Base-by-base conservation (phyloP, 495 filamentous ascomycete genomes). In the Penicillium canariense region DNA sequence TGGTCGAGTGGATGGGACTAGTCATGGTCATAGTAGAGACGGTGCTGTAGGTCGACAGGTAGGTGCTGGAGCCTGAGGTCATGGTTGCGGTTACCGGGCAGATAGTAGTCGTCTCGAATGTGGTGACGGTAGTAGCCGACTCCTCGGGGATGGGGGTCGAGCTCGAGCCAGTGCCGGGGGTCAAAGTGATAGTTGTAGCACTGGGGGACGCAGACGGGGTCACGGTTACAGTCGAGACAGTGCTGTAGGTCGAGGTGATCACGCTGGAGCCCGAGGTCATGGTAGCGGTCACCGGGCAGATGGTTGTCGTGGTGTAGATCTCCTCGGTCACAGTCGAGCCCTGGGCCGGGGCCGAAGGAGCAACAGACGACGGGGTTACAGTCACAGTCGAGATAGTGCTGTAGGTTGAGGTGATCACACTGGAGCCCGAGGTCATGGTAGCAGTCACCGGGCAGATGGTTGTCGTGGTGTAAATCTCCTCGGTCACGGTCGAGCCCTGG, bases 371-470 rank as follows among this genome's bases (percentile, higher is more conserved):
- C 2, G 46, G 28, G 23, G 31, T 35, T 30, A 48, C 46, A 22
- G 46, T 48, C 17, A 48, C 25, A 8, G 46, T 48, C 11, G 46
- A 48, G 18, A 48, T 15, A 8, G 30, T 35, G 46, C 46, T 48
- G 46, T 48, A 48, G 8, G 31, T 35, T 10, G 46, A 35, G 4
- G 12, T 25, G 20, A 25, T 6, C 2, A 9, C 5, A 10, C 31
- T 32, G 9, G 46, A 12, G 11, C 46, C 46, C 4, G 46, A 48
- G 18, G 46, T 48, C 28, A 35, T 34, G 6, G 31, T 48, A 0
- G 4, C 28, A 11, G 46, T 48, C 18, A 48, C 46, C 14, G 46
- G 46, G 46, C 46, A 48, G 28, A 48, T 35, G 14, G 46, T 48
- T 6, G 46, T 48, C 12, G 46, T 48, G 2, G 28, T 35, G 31